Base-by-base conservation (phyloP, 768 basidiomycete genomes). In the Tremella yokohamensis region DNA sequence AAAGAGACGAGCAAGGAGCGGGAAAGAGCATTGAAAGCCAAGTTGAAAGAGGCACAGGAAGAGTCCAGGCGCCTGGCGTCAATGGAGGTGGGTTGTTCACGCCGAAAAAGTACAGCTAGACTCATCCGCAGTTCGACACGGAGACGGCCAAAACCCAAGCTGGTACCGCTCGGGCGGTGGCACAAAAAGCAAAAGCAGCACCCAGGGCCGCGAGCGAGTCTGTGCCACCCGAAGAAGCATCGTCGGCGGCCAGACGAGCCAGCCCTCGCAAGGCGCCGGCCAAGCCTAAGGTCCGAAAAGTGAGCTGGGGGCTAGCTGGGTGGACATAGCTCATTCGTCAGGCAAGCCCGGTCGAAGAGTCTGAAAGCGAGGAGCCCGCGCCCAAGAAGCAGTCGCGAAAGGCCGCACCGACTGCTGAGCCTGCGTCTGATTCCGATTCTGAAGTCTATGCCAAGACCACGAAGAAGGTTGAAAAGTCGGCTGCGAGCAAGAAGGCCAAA, bases 1-100 rank as follows among this genome's bases (percentile, higher is more conserved):
- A 63, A 60, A 49, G 56, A 63, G 50, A 53, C 49, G 11, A 54
- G 57, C n/a, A 62, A 58, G 48, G 66, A 68, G 37, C 50, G 65
- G 55, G 72, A 71, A 40, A 60, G 61, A 38, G 58, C 56, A 0
- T 51, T 71, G 24, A 70, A 69, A 59, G 39, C 50, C 3, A 69
- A 65, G 54, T 20, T 67, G 22, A 62, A 57, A 39, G 65, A 60
- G 16, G 64, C 65, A 1, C 57, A 26, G 11, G 65, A 61, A 18
- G 58, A 69, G 40, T 44, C 48, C 25, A 69, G 64, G 20, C 55
- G 54, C 22, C 34, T 65, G 19, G 38, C 42, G 2, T 56, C 44
- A 6, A 40, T 73, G 11, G 69, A 70, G 57, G 68, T 66, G 52
- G 49, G 67, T 49, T 15, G 2, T 3, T 40, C 9, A 19, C 15